phyloP scores from a whole-genome alignment of 2,329 filamentous ascomycete species.

The Cytospora mali region DNA sequence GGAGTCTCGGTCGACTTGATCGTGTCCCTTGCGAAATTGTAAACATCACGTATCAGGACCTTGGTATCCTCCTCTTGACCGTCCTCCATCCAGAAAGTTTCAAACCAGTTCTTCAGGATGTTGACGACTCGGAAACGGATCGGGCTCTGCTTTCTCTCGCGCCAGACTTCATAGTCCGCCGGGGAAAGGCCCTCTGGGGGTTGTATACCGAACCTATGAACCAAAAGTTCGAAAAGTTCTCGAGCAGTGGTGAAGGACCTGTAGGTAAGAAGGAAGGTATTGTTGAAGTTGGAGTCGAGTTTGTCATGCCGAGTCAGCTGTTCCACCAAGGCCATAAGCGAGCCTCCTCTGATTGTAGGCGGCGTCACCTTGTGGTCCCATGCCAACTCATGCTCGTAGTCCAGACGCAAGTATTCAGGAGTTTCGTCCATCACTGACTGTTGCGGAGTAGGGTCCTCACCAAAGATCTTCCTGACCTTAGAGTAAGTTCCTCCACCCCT shows the following conservation, averaged over 20 bases:
- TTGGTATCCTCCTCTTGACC: constrained; percentile 75
- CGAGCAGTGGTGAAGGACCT: constrained; percentile 89
- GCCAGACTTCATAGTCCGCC: constrained; percentile 82
- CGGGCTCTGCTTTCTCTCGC: constrained; percentile 91
- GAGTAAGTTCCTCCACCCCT: constrained; percentile 58
- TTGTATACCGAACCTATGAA: constrained; percentile 89
- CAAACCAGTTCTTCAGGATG: constrained; percentile 97
- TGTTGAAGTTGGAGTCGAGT: constrained; percentile 92
- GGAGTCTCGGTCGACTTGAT: constrained; percentile 93
- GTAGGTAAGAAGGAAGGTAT: constrained; percentile 96
- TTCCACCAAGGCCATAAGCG: constrained; percentile 85
- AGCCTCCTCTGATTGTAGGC: constrained; percentile 83
- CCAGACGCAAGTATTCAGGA: constrained; percentile 81
- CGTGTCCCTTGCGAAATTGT: constrained; percentile 86
- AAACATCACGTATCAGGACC: constrained; percentile 83
- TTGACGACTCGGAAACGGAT: constrained; percentile 97
- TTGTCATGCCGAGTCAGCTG: constrained; percentile 96
- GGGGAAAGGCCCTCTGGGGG: constrained; percentile 79
- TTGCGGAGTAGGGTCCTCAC: constrained; percentile 62
- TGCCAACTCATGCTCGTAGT: constrained; percentile 85
- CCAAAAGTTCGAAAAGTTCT: constrained; percentile 90
- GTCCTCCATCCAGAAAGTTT: constrained; percentile 98
- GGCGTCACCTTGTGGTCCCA: constrained; percentile 83
- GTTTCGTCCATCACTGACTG: constrained; percentile 67
- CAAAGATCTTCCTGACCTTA: constrained; percentile 68